phyloP scores from a whole-genome alignment of 169 alveolate genomes.

The Eimeria maxima region DNA sequence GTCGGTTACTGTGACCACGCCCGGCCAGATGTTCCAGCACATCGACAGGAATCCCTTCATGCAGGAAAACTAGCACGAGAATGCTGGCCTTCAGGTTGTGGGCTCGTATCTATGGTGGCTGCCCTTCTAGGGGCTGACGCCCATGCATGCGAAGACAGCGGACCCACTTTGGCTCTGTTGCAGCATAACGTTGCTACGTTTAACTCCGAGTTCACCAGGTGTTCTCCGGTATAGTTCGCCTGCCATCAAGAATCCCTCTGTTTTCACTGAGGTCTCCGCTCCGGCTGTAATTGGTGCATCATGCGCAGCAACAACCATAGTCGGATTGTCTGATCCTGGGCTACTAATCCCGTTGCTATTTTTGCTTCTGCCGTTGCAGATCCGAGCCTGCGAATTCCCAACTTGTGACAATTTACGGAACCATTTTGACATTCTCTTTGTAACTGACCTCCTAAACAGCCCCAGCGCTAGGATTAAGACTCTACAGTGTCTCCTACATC shows the following conservation, averaged over 20 bases:
- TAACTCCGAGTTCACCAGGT: slow-evolving; percentile 62
- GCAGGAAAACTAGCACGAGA: neutral
- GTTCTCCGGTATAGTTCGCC: slow-evolving; percentile 46
- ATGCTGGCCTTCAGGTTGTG: slow-evolving; percentile 56
- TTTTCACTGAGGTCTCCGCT: neutral
- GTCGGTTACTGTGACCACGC: neutral
- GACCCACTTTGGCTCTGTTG: slow-evolving; percentile 21
- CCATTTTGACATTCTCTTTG: slow-evolving; percentile 28
- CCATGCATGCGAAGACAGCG: slow-evolving; percentile 64
- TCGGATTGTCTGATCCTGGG: neutral
- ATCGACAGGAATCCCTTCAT: neutral
- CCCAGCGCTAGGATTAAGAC: slow-evolving; percentile 28
- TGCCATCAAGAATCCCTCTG: neutral
- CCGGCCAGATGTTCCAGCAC: no score
- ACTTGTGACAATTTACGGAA: neutral
- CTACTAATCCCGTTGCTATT: neutral
- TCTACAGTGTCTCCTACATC: slow-evolving; percentile 13
- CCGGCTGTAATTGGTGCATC: neutral
- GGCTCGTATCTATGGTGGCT: slow-evolving; percentile 73
- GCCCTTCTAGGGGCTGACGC: slow-evolving; percentile 73
- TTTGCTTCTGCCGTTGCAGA: slow-evolving; percentile 21
- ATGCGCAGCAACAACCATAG: neutral
- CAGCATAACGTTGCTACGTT: slow-evolving; percentile 65
- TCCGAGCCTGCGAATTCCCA: slow-evolving; percentile 16
- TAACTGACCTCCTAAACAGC: slow-evolving; percentile 65